Evolutionary conservation across 345 rosid species (phyloP).

Genomic region (Aurinia saxatilis): DNA sequence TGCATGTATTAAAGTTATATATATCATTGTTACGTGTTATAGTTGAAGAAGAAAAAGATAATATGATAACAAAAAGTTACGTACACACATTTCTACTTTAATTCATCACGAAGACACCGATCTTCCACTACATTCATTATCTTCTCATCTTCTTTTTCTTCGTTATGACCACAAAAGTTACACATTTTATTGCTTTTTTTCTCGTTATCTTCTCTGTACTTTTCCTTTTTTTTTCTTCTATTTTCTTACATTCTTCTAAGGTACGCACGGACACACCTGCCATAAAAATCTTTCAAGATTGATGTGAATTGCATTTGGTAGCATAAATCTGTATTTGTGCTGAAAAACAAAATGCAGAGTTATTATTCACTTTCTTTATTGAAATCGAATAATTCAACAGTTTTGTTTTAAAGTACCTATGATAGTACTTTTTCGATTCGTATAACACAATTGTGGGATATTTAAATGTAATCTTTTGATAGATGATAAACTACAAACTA

Average conservation of each 20-base stretch:
- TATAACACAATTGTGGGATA: neutral
- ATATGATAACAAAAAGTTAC: slow-evolving; percentile 24
- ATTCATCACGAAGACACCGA: slow-evolving; percentile 28
- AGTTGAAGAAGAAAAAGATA: slow-evolving; percentile 12
- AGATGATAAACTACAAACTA: neutral
- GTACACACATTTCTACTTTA: slow-evolving; percentile 25
- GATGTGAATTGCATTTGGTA: neutral
- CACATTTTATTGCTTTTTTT: slow-evolving; percentile 11
- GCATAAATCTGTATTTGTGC: neutral
- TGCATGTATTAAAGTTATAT: slow-evolving; percentile 5
- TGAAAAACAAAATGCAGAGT: neutral
- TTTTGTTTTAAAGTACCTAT: neutral
- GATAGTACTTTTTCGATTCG: neutral
- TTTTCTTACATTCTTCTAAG: slow-evolving; percentile 22
- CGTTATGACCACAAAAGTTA: slow-evolving; percentile 21
- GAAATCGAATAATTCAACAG: neutral
- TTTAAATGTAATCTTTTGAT: neutral
- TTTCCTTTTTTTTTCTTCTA: too few relatives aligned
- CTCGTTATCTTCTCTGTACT: slow-evolving; percentile 20
- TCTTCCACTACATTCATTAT: slow-evolving; percentile 22
- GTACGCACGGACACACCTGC: too few relatives aligned
- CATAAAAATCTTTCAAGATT: too few relatives aligned
- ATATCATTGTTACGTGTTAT: slow-evolving; percentile 21
- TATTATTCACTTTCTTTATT: neutral
- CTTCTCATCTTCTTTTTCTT: slow-evolving; percentile 10